phyloP scores from a whole-genome alignment of 1,284 basidiomycete species.

The Taiwanofungus camphoratus region DNA sequence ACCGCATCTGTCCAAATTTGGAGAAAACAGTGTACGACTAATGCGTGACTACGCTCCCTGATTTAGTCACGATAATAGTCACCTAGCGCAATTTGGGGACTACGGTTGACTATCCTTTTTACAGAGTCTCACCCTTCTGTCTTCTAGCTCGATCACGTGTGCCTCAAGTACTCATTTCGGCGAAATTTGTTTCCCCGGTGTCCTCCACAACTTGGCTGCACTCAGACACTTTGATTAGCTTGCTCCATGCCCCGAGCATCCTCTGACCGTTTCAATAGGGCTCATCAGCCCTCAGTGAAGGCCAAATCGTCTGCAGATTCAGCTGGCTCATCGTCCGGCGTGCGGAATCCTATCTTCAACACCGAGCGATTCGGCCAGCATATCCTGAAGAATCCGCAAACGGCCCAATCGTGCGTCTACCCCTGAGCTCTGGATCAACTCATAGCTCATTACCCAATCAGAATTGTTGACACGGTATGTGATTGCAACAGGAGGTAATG shows the following conservation, averaged over 20 bases:
- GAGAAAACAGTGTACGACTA: too few relatives aligned
- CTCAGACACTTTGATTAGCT: too few relatives aligned
- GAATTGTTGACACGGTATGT: conserved; percentile 73
- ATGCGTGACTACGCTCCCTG: too few relatives aligned
- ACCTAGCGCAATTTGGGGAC: too few relatives aligned
- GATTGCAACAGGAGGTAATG: neutral
- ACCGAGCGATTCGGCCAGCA: conserved; percentile 95
- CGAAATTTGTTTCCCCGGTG: too few relatives aligned
- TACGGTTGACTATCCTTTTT: too few relatives aligned
- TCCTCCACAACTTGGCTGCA: too few relatives aligned
- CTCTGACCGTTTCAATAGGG: conserved; percentile 72
- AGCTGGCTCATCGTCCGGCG: conserved; percentile 38
- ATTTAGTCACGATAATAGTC: too few relatives aligned
- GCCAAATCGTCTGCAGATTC: conserved; percentile 39
- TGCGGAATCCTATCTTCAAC: conserved; percentile 85
- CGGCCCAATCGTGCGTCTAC: conserved; percentile 75
- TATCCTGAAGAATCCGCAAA: conserved; percentile 92
- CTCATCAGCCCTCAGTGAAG: conserved; percentile 73
- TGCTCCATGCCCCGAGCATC: conserved; percentile 85
- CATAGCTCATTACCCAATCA: conserved; percentile 27
- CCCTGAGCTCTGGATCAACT: conserved; percentile 4
- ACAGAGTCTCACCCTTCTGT: too few relatives aligned
- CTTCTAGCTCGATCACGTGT: too few relatives aligned
- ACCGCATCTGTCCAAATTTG: too few relatives aligned
- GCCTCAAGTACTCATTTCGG: too few relatives aligned